These are phyloP conservation scores for Capsella bursapastoris DNA, from an alignment of 345 rosid species.

Conservation along the genomic window DNA sequence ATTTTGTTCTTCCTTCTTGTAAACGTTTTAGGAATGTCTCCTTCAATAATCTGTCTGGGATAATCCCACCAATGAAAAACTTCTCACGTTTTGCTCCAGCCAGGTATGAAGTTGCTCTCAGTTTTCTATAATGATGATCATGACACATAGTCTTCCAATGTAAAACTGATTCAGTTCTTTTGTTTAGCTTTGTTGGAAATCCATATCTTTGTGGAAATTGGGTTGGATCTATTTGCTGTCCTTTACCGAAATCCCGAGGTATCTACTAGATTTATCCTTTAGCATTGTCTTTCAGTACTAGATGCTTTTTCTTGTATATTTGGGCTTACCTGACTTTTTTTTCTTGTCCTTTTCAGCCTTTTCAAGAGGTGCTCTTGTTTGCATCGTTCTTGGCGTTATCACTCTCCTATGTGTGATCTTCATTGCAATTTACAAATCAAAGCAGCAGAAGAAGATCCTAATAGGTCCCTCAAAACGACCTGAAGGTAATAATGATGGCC, in stretches of 20 bases:
- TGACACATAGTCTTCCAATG: not conserved
- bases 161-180: not conserved
- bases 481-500: conserved; percentile 48
- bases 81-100: conserved; percentile 67
- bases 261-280: not conserved
- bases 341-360: conserved; percentile 47
- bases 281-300: not conserved
- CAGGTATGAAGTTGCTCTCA: conserved; percentile 52
- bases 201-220: conserved; percentile 82
- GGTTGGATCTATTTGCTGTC: conserved; percentile 79
- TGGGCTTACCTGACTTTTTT: conserved; percentile 2
- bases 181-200: conserved; percentile 76
- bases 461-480: conserved; percentile 43
- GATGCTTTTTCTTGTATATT: not conserved
- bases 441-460: conserved; percentile 47
- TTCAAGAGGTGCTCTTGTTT: conserved; percentile 66
- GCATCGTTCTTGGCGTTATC: conserved; percentile 63
- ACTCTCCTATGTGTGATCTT: conserved; percentile 55
- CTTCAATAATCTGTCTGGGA: conserved; percentile 83
- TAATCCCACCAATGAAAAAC: conserved; percentile 63
- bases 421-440: conserved; percentile 65
- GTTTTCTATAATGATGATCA: not conserved
- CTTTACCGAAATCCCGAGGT: conserved; percentile 65
- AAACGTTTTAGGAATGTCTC: conserved; percentile 69
- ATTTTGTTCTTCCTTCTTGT: not conserved